phyloP scores from a whole-genome alignment of 1,284 basidiomycete genomes.

The Afroboletus lepidellus region DNA sequence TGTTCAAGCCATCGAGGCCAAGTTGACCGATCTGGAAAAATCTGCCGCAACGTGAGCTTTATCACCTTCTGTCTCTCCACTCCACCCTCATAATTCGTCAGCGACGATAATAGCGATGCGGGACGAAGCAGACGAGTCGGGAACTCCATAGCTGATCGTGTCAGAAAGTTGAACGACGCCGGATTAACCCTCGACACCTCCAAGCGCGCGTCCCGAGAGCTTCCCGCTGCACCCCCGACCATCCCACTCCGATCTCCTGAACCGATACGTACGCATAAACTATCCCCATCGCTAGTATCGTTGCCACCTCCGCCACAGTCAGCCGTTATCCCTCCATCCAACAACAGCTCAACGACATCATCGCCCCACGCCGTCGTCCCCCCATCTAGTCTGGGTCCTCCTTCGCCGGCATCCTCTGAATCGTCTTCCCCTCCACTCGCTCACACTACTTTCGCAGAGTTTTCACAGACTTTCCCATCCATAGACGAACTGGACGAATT shows the following conservation, averaged over 20 bases:
- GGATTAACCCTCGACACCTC: slow-evolving; percentile 54
- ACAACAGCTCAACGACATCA: slow-evolving; percentile 31
- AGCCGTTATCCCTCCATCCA: slow-evolving; percentile 30
- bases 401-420: slow-evolving; percentile 65
- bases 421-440: slow-evolving; percentile 47
- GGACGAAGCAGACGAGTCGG: slow-evolving; percentile 42
- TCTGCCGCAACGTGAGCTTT: slow-evolving; percentile 43
- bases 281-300: slow-evolving; percentile 21
- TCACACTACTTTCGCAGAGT: slow-evolving; percentile 47
- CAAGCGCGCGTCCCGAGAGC: slow-evolving; percentile 54
- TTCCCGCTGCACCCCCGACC: slow-evolving; percentile 38
- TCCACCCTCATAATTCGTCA: slow-evolving; percentile 16
- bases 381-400: slow-evolving; percentile 65
- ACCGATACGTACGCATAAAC: slow-evolving; percentile 21
- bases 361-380: slow-evolving; percentile 60
- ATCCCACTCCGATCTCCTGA: slow-evolving; percentile 36
- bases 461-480: slow-evolving; percentile 64
- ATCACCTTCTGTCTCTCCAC: slow-evolving; percentile 11
- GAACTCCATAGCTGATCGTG: slow-evolving; percentile 68
- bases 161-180: slow-evolving; percentile 65
- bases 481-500: slow-evolving; percentile 72
- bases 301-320: slow-evolving; percentile 12
- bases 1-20: slow-evolving; percentile 54
- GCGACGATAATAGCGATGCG: slow-evolving; percentile 19
- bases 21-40: slow-evolving; percentile 56